phyloP scores from a whole-genome alignment of 495 filamentous ascomycete species.

The Aspergillus coremiiformis region DNA sequence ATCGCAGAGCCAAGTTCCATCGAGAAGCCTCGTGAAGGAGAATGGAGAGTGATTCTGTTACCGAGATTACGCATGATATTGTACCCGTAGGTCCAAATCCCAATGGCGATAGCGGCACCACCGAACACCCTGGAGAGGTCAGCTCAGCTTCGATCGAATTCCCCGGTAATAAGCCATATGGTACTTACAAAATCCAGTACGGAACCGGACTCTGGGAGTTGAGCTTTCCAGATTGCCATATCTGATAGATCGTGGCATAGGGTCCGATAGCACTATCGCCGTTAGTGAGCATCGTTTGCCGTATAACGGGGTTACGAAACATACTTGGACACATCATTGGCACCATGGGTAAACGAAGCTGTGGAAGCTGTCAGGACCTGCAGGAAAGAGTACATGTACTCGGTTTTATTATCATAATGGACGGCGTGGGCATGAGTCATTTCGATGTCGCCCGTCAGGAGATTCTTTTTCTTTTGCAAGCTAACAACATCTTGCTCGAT shows the following conservation, averaged over 20 bases:
- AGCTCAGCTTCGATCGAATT: background rate
- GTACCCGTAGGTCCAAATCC: conserved; percentile 20
- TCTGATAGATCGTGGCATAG: conserved; percentile 14
- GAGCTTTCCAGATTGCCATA: conserved; percentile 6
- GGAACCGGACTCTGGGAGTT: conserved; percentile 11
- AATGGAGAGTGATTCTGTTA: conserved; percentile 16
- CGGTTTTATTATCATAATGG: conserved; percentile 13
- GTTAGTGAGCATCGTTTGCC: background rate
- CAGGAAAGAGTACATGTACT: conserved; percentile 17
- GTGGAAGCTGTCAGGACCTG: conserved; percentile 14
- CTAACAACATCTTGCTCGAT: conserved; percentile 13
- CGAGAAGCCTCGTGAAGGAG: conserved; percentile 13
- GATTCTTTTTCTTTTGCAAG: conserved; percentile 12
- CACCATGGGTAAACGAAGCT: conserved; percentile 14
- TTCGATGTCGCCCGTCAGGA: conserved; percentile 12
- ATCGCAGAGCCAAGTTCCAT: conserved; percentile 17
- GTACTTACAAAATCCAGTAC: conserved; percentile 16
- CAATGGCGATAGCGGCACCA: conserved; percentile 11
- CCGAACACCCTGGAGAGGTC: conserved; percentile 7
- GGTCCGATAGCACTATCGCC: conserved; percentile 14
- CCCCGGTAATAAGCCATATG: background rate
- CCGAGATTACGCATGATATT: conserved; percentile 19
- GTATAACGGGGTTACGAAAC: background rate
- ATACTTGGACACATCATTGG: conserved; percentile 19
- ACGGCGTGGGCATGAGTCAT: conserved; percentile 11